These are phyloP conservation scores for Penicillium pancosmium DNA, from an alignment of 495 filamentous ascomycete species.

Conservation along the genomic window DNA sequence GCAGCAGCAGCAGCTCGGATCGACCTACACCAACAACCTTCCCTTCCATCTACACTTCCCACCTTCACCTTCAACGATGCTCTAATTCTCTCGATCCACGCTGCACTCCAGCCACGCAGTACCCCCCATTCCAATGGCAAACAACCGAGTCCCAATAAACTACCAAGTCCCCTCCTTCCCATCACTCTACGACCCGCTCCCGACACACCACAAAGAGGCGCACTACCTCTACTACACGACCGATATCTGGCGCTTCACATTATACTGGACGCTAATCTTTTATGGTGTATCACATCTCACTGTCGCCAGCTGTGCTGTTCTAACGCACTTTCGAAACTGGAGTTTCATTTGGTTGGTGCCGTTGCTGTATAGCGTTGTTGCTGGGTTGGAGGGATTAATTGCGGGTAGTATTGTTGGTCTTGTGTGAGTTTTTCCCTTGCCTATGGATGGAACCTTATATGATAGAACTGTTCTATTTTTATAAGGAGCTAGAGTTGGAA, in stretches of 20 bases:
- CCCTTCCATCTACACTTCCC: not conserved
- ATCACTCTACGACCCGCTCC: slow-evolving; percentile 80
- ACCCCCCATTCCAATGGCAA: slow-evolving; percentile 30
- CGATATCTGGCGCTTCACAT: slow-evolving; percentile 91
- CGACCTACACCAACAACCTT: too few relatives aligned
- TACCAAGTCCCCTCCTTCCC: slow-evolving; percentile 81
- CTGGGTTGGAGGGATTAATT: slow-evolving; percentile 77
- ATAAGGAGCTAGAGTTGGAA: slow-evolving; percentile 1
- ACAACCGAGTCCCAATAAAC: slow-evolving; percentile 59
- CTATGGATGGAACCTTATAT: not conserved
- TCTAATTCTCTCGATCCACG: not conserved
- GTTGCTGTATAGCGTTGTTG: slow-evolving; percentile 71
- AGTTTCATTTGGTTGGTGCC: slow-evolving; percentile 78
- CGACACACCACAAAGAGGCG: slow-evolving; percentile 48
- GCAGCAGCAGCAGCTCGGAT: too few relatives aligned
- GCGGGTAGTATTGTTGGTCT: slow-evolving; percentile 88
- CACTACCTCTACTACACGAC: slow-evolving; percentile 74
- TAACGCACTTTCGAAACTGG: slow-evolving; percentile 71
- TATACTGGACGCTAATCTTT: slow-evolving; percentile 76
- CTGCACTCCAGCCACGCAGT: not conserved
- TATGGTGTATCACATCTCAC: slow-evolving; percentile 46
- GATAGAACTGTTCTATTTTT: too few relatives aligned
- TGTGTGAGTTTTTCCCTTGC: slow-evolving; percentile 61
- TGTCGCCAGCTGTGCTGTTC: slow-evolving; percentile 71
- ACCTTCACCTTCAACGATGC: not conserved